Base-by-base conservation (phyloP, 2,329 filamentous ascomycete genomes). In the Juglanconis sp. region DNA sequence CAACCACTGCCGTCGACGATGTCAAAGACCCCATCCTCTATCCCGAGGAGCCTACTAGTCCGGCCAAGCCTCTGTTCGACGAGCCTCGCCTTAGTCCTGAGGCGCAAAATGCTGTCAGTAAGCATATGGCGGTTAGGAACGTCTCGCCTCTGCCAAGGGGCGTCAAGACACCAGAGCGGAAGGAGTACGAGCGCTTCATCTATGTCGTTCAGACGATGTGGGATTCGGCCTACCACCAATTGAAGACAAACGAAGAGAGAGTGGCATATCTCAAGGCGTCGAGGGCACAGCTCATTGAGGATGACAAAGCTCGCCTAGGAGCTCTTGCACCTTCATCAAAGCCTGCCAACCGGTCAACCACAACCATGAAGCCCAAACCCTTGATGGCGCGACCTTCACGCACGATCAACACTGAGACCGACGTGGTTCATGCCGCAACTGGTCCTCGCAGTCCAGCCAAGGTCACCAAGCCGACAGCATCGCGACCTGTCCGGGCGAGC, bases 11-110 rank as follows among this genome's bases (percentile, higher is more conserved):
- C 31, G 59, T 58, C 30, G 56, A 51, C 46, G 62, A 65, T 9
- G 70, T 79, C 57, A 76, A 78, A 64, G 85, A 87, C 63, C 84
- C 84, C 2, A 84, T 87, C 38, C 73, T 87, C 36, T 87, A 84
- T 65, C 83, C 84, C 9, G 81, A 84, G 11, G 61, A 69, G 44
- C 52, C 73, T 3, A 65, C 73, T 10, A 77, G 77, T 49, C 73
- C 78, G 5, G 69, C 77, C 3, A 77, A 82, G 59, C 74, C 75
- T 10, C 73, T 87, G 24, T 87, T 87, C 65, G 69, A 73, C 38
- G 76, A 81, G 46, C 66, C 73, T 17, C 72, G 77, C 9, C 72
- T 77, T 4, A 72, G 77, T 40, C 57, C 57, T 8, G 65, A 64
- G n/a, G 61, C 60, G 13, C 74, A 77, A 64, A 76, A 74, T 56